Evolutionary conservation across 1,139 yeast species (phyloP).

Genomic region (Kodamaea fungicola): DNA sequence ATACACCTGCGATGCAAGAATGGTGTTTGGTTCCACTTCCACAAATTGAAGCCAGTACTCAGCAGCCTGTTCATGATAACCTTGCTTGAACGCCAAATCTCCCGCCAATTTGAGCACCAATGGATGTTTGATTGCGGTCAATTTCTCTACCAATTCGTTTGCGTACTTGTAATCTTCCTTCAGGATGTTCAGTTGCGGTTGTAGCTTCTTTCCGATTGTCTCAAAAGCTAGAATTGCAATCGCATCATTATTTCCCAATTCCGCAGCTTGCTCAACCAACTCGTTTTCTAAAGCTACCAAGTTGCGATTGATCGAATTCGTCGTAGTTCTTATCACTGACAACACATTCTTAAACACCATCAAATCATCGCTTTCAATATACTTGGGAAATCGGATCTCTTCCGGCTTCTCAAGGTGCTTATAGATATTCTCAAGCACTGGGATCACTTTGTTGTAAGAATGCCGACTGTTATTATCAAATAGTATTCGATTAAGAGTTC

Average conservation of each 20-base stretch:
- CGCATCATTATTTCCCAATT: constrained; percentile 78
- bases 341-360: constrained; percentile 67
- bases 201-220: constrained; percentile 34
- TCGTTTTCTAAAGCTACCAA: constrained; percentile 63
- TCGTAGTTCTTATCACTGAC: constrained; percentile 56
- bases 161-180: constrained; percentile 63
- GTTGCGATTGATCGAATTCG: constrained; percentile 55
- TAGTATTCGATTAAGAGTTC: constrained; percentile 52
- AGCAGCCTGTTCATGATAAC: constrained; percentile 48
- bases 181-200: constrained; percentile 22
- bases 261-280: constrained; percentile 78
- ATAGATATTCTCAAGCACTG: constrained; percentile 51
- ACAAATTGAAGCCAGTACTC: constrained; percentile 61
- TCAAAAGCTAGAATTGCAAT: constrained; percentile 67
- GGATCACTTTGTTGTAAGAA: constrained; percentile 50
- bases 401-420: constrained; percentile 36
- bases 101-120: constrained; percentile 71
- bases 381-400: constrained; percentile 37
- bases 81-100: constrained; percentile 56
- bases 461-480: constrained; percentile 64
- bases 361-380: constrained; percentile 53
- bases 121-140: constrained; percentile 65
- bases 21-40: constrained; percentile 49
- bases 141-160: constrained; percentile 52
- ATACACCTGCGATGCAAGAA: constrained; percentile 70